Conservation (phyloP, 169 alveolate genomes). For the Eimeria tenella region DNA sequence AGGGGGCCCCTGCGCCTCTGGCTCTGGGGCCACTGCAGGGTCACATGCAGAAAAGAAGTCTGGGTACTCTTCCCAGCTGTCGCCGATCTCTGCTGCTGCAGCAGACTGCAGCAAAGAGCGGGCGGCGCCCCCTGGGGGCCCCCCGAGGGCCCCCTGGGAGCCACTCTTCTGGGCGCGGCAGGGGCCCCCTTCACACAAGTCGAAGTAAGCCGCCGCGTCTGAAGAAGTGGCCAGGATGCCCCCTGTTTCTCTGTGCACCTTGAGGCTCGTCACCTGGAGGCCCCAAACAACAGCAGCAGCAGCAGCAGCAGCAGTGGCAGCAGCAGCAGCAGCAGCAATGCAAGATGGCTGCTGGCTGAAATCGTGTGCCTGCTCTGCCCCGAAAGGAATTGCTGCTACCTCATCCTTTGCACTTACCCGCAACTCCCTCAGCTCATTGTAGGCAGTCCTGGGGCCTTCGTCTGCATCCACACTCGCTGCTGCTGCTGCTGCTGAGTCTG, state of each 20-base stretch:
- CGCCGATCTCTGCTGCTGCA: not conserved
- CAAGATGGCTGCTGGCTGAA: not conserved
- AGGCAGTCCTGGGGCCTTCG: constrained; percentile 3
- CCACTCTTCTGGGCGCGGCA: not conserved
- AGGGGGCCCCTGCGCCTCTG: not conserved
- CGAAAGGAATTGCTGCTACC: not conserved
- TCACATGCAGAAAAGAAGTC: constrained; percentile 7
- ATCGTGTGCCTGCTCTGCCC: not conserved
- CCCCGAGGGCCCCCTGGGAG: constrained; percentile 25
- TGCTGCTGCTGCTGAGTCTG: not conserved
- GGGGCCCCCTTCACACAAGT: not conserved
- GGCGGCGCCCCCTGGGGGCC: constrained; percentile 29
- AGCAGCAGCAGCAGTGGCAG: constrained; percentile 62
- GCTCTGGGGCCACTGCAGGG: not conserved
- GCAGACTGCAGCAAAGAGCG: not conserved
- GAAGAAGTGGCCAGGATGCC: constrained; percentile 37
- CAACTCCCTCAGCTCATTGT: constrained; percentile 37
- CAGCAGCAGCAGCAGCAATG: constrained; percentile 35
- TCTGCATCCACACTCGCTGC: not conserved
- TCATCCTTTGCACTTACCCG: not conserved
- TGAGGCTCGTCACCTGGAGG: constrained; percentile 22
- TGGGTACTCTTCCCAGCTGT: constrained; percentile 32
- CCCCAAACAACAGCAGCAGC: not conserved
- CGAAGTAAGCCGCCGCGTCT: constrained; percentile 3
- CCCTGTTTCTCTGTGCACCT: constrained; percentile 46